phyloP scores from a whole-genome alignment of 1,284 basidiomycete species.

The Austroboletus niveus region DNA sequence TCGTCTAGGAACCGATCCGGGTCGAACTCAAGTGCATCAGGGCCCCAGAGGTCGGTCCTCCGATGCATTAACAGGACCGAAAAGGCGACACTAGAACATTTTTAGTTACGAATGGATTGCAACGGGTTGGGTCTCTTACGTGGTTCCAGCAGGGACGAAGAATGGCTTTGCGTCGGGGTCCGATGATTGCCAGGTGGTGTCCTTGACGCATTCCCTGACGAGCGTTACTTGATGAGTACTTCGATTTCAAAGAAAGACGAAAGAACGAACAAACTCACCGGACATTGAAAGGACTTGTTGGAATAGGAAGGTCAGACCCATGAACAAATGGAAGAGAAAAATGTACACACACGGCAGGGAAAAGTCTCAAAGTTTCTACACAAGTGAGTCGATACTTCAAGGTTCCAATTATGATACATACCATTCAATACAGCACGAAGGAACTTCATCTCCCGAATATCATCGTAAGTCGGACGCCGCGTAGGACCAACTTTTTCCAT shows the following conservation, averaged over 20 bases:
- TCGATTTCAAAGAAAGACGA: neutral
- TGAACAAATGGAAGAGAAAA: neutral
- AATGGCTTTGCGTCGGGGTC: slow-evolving; percentile 45
- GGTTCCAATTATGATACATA: slow-evolving; percentile 20
- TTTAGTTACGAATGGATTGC: neutral
- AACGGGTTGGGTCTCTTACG: slow-evolving; percentile 31
- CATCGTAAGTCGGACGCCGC: slow-evolving; percentile 49
- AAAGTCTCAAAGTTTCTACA: slow-evolving; percentile 57
- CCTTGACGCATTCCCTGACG: slow-evolving; percentile 38
- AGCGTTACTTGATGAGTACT: neutral
- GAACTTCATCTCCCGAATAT: slow-evolving; percentile 56
- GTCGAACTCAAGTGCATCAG: slow-evolving; percentile 50
- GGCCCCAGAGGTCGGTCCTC: slow-evolving; percentile 63
- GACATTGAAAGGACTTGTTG: slow-evolving; percentile 47
- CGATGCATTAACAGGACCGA: slow-evolving; percentile 63
- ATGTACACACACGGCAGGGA: slow-evolving; percentile 53
- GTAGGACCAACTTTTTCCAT: slow-evolving; percentile 45
- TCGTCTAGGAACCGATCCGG: slow-evolving; percentile 51
- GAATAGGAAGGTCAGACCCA: neutral
- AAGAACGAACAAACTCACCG: slow-evolving; percentile 29
- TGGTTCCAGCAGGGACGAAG: slow-evolving; percentile 53
- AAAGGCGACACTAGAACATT: slow-evolving; percentile 40
- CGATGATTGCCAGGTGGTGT: slow-evolving; percentile 44
- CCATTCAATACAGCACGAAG: slow-evolving; percentile 61
- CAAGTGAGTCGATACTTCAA: neutral